Conservation (phyloP, 2,329 filamentous ascomycete genomes). For the Orbilia oligospora region DNA sequence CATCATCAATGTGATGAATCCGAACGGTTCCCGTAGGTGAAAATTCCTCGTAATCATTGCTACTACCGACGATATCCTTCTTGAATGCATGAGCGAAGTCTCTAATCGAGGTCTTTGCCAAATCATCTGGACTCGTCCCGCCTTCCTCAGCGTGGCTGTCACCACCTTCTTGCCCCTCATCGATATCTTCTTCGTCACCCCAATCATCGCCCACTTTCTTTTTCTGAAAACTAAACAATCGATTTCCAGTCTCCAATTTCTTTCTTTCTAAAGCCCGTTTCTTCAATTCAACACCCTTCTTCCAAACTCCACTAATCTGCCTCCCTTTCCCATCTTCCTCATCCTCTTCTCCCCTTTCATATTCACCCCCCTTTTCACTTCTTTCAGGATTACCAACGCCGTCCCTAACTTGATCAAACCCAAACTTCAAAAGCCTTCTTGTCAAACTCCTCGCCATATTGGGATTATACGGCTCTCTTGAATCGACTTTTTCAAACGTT, state of each 20-base stretch:
- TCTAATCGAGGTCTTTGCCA: conserved; percentile 44
- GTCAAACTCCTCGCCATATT: conserved; percentile 54
- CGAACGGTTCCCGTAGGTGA: conserved; percentile 44
- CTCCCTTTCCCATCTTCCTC: background rate
- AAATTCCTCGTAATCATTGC: background rate
- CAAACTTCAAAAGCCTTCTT: conserved; percentile 51
- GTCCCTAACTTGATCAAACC: conserved; percentile 47
- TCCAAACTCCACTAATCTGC: conserved; percentile 41
- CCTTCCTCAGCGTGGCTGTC: background rate
- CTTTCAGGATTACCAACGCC: conserved; percentile 17
- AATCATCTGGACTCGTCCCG: background rate
- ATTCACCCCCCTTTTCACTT: background rate
- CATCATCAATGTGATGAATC: conserved; percentile 38
- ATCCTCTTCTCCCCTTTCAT: background rate
- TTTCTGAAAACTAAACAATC: conserved; percentile 51
- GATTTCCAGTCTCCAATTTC: conserved; percentile 10
- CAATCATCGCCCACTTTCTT: conserved; percentile 17
- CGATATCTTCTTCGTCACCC: background rate
- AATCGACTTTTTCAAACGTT: conserved; percentile 49
- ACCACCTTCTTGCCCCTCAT: background rate
- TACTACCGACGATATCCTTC: conserved; percentile 32
- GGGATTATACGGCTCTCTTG: conserved; percentile 44
- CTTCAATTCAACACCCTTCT: conserved; percentile 42
- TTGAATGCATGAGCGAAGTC: conserved; percentile 56
- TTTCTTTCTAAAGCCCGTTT: conserved; percentile 43